These are phyloP conservation scores for Aspergillus saccharolyticus DNA, from an alignment of 495 filamentous ascomycete species.

Conservation along the genomic window DNA sequence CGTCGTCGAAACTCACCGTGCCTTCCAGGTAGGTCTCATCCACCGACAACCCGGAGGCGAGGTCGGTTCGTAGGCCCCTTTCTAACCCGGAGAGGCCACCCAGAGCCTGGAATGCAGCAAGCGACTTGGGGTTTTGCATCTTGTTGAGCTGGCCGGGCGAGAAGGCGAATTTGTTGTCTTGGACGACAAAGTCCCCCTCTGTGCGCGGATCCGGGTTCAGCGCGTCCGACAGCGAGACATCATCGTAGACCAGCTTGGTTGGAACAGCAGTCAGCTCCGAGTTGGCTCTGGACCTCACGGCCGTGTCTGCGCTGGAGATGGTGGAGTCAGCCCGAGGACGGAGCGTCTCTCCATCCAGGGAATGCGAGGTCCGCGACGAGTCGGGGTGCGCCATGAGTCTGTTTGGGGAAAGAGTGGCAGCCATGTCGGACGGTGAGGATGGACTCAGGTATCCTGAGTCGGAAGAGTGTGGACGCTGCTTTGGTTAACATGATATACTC, in stretches of 20 bases:
- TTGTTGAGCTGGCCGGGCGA: constrained; percentile 68
- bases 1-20: constrained; percentile 56
- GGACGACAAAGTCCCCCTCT: constrained; percentile 58
- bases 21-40: constrained; percentile 59
- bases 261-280: constrained; percentile 32
- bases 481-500: constrained; percentile 4
- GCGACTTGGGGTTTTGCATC: constrained; percentile 68
- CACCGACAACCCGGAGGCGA: constrained; percentile 57
- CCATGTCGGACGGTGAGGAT: constrained; percentile 28
- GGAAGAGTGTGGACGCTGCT: constrained; percentile 6
- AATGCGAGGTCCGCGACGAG: constrained; percentile 35
- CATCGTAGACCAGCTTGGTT: constrained; percentile 36
- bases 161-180: constrained; percentile 67
- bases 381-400: constrained; percentile 28
- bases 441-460: constrained; percentile 1
- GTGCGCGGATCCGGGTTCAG: constrained; percentile 62
- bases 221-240: constrained; percentile 47
- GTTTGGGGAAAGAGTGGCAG: constrained; percentile 21
- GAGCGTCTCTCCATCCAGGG: constrained; percentile 48
- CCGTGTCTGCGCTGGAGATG: constrained; percentile 38
- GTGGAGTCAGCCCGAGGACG: constrained; percentile 45
- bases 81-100: constrained; percentile 65
- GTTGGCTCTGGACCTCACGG: constrained; percentile 38
- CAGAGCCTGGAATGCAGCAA: constrained; percentile 63
- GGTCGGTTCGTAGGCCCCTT: constrained; percentile 60